A percentile compares a stretch with the other conserved stretches of the same genome.
Evolutionary conservation across 768 basidiomycete genomes (phyloP).

Genomic region (Psilocybe cyanescens): DNA sequence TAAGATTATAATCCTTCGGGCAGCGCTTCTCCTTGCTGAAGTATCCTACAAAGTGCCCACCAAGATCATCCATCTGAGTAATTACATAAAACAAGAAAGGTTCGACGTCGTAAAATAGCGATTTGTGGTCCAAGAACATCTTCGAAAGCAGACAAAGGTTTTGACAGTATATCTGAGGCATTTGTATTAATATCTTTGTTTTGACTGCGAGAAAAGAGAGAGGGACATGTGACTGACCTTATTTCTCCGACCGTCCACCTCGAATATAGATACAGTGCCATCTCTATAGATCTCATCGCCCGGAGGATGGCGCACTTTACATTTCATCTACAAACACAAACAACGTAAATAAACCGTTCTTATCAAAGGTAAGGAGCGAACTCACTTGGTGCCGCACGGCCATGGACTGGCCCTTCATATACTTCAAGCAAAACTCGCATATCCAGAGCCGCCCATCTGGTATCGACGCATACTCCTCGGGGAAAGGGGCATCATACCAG

Average conservation of each 20-base stretch:
- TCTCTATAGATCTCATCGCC: conserved; percentile 99
- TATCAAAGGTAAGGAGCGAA: background rate
- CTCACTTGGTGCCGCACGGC: conserved; percentile 84
- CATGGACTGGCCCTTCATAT: conserved; percentile 93
- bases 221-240: conserved; percentile 55
- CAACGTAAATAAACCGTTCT: background rate
- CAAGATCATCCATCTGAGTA: conserved; percentile 87
- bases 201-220: background rate
- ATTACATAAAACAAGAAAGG: conserved; percentile 99
- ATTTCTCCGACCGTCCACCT: conserved; percentile 97
- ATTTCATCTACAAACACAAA: conserved; percentile 74
- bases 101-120: conserved; percentile 98
- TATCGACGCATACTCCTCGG: conserved; percentile 93
- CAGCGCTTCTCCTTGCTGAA: conserved; percentile 99
- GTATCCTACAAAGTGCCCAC: conserved; percentile 95
- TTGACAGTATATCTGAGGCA: conserved; percentile 90
- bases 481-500: conserved; percentile 99
- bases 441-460: conserved; percentile 94
- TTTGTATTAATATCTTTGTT: background rate
- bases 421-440: conserved; percentile 98
- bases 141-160: conserved; percentile 97
- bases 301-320: conserved; percentile 92
- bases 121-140: conserved; percentile 99
- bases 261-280: conserved; percentile 86
- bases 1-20: conserved; percentile 95